Evolutionary conservation across 306 rosid species (phyloP), one percentile per base, ranked within the genome.

Genomic region (Cucurbita ficifolia): DNA sequence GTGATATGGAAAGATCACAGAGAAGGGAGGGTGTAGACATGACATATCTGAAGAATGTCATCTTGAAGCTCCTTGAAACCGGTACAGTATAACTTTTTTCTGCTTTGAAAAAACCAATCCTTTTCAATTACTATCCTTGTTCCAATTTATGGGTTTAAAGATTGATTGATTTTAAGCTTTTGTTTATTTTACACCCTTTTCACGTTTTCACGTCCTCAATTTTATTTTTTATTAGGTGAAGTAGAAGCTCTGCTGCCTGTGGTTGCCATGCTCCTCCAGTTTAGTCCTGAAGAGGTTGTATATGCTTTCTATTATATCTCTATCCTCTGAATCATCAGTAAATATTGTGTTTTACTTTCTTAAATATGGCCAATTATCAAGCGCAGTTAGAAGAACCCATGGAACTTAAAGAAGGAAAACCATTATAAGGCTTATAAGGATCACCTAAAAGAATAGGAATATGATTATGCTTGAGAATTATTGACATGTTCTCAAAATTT

Each of bases 11-110:
- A 61, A 86, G 99, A 84, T 19, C 82, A 24, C 82, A 91, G 80
- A 94, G 88, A 84, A 88, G 99, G 91, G 99, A 94, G 76, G 97
- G 99, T 5, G 96, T 94, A 53, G 99, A 91, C 84, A 81, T 94
- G 97, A 94, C 96, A 10, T 94, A 91, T 77, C 78, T 91, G 83
- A 94, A 94, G 87, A 91, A 94, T 82, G 89, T 94, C 43, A 86
- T 94, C 79, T 82, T 94, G 78, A 94, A 94, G 91, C 99, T 94
- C 81, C 97, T 94, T 61, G 96, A 94, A 87, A 94, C 99, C 62
- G 99, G 99, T 91, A 83, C 55, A 14, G 40, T 38, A 10, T 35
- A 29, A 39, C 2, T 58, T 14, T 61, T 33, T 10, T 13, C 39
- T 17, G 38, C 52, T 73, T 43, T 59, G 38, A 68, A 1, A 68